Evolutionary conservation across 768 basidiomycete genomes (phyloP).

Genomic region (Lactarius deliciosus): DNA sequence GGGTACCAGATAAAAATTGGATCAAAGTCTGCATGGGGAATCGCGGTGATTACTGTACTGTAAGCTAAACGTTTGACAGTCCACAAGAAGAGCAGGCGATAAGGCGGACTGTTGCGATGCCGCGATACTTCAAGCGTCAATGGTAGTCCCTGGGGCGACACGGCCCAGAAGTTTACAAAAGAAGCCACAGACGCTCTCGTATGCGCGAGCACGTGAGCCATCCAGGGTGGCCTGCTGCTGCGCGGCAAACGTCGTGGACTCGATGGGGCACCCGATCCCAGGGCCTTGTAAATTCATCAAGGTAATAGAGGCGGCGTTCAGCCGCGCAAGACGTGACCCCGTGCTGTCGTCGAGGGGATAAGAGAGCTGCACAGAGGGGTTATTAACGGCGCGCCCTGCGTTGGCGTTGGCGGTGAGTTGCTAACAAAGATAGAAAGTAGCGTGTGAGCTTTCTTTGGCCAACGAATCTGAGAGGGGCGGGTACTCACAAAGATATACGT

Average conservation of each 20-base stretch:
- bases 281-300: slow-evolving; percentile 35
- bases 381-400: slow-evolving; percentile 34
- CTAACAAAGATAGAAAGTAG: neutral
- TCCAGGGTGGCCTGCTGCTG: slow-evolving; percentile 17
- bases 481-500: slow-evolving; percentile 13
- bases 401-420: slow-evolving; percentile 30
- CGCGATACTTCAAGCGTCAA: neutral
- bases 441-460: neutral
- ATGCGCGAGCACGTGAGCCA: neutral
- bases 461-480: slow-evolving; percentile 35
- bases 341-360: slow-evolving; percentile 33
- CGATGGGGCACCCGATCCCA: slow-evolving; percentile 33
- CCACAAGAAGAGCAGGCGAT: neutral
- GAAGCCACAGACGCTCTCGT: neutral
- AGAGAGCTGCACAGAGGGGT: slow-evolving; percentile 31
- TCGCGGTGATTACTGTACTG: neutral
- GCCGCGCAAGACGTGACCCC: slow-evolving; percentile 29
- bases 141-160: neutral
- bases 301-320: slow-evolving; percentile 32
- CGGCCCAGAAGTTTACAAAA: neutral
- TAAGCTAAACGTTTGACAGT: neutral
- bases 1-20: neutral
- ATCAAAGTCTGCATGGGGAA: neutral
- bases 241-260: slow-evolving; percentile 30
- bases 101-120: neutral